Percentiles rank a stretch among this genome's conserved stretches.
phyloP scores from a whole-genome alignment of 148 eudicot species.

The Rhododendron henanense region DNA sequence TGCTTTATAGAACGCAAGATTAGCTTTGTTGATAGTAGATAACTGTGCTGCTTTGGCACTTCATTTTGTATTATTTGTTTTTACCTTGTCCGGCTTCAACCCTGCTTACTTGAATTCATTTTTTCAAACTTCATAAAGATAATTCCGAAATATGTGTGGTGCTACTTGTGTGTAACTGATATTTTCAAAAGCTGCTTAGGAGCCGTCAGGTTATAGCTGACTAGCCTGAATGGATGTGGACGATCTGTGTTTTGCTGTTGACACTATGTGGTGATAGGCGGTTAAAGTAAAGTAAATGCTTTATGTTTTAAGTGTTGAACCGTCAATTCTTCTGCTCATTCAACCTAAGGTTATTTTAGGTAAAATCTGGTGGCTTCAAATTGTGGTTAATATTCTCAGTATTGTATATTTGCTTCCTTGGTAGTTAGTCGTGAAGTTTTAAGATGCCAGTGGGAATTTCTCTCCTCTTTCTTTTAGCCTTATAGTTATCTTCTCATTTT shows the following conservation, averaged over 20 bases:
- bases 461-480: neutral
- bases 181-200: neutral
- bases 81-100: neutral
- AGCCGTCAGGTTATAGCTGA: neutral
- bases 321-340: neutral
- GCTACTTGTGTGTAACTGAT: neutral
- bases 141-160: neutral
- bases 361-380: neutral
- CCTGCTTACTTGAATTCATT: neutral
- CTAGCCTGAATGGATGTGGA: conserved; percentile 1
- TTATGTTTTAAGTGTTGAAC: neutral
- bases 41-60: neutral
- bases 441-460: neutral
- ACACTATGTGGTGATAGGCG: neutral
- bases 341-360: neutral
- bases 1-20: neutral
- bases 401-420: neutral
- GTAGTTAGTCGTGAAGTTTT: neutral
- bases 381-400: neutral
- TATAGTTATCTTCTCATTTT: neutral
- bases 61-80: neutral
- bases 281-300: neutral
- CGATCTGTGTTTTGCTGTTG: neutral
- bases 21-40: neutral
- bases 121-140: neutral